Evolutionary conservation across 257 asterid species (phyloP).

Genomic region (Thymus quinquecostatus): DNA sequence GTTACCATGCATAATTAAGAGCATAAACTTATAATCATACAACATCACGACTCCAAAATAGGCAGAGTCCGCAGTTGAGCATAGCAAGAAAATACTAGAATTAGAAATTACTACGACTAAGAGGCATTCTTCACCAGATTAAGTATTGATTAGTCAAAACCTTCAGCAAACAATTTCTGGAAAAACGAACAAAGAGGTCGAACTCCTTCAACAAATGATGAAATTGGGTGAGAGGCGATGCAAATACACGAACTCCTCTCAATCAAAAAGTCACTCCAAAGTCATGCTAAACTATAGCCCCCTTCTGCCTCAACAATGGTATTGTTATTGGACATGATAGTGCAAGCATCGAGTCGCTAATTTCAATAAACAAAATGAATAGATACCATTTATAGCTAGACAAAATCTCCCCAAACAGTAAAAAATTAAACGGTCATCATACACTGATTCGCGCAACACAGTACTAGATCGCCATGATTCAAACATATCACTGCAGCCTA

Average conservation of each 20-base stretch:
- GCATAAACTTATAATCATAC: conserved; percentile 11
- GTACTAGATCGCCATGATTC: conserved; percentile 17
- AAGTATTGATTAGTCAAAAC: not conserved
- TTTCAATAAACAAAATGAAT: not conserved
- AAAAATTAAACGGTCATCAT: conserved; percentile 20
- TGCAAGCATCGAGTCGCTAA: not conserved
- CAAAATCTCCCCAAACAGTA: too few relatives aligned
- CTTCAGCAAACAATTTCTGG: not conserved
- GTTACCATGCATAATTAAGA: conserved; percentile 7
- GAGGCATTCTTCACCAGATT: conserved; percentile 4
- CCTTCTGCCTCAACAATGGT: not conserved
- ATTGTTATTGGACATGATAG: too few relatives aligned
- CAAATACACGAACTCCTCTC: too few relatives aligned
- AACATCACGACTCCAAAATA: conserved; percentile 6
- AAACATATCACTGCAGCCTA: not conserved
- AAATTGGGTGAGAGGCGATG: too few relatives aligned
- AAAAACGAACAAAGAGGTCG: not conserved
- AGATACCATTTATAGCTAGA: not conserved
- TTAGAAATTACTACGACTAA: not conserved
- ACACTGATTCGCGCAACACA: not conserved
- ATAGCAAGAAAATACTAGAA: not conserved
- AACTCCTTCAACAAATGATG: not conserved
- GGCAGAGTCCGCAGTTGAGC: not conserved
- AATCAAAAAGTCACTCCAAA: not conserved
- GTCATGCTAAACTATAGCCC: not conserved